These are phyloP conservation scores for Coemansia umbellata DNA, from an alignment of 192 early-diverging fungal genomes.

Conservation along the genomic window DNA sequence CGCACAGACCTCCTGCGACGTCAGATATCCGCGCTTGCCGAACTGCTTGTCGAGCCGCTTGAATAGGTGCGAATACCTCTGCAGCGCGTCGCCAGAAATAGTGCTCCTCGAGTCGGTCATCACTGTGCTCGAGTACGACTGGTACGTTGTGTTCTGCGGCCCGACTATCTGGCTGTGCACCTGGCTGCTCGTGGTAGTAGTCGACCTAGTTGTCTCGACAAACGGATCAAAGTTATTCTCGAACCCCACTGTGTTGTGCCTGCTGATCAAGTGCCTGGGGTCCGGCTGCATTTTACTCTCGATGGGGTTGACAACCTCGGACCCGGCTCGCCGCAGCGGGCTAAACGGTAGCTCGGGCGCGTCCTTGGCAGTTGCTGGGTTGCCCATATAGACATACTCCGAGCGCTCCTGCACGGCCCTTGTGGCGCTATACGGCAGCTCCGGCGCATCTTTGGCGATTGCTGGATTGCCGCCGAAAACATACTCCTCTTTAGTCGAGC, in stretches of 20 bases:
- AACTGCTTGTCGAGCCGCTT: constrained; percentile 23
- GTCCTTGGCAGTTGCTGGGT: constrained; percentile 4
- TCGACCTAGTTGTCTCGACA: background rate
- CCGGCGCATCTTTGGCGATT: constrained; percentile 23
- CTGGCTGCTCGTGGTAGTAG: constrained; percentile 1
- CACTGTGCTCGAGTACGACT: background rate
- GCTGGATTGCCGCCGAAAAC: constrained; percentile 10
- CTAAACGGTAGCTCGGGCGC: constrained; percentile 18
- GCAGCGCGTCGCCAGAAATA: constrained; percentile 15
- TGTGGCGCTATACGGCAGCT: constrained; percentile 17
- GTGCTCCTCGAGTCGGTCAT: background rate
- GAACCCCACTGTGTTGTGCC: constrained; percentile 23
- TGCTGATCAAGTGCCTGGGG: constrained; percentile 22
- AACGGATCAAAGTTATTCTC: constrained; percentile 36
- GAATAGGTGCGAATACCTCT: constrained; percentile 29
- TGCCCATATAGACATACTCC: background rate
- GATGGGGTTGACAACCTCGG: constrained; percentile 2
- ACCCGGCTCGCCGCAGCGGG: background rate
- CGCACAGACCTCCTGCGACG: constrained; percentile 17
- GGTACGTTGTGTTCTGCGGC: no score
- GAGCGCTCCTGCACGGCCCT: constrained; percentile 3
- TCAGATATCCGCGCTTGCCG: constrained; percentile 17
- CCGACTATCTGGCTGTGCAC: no score
- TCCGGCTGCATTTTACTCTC: constrained; percentile 20
- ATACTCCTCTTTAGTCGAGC: background rate